Percentiles rank a stretch among this genome's conserved stretches.
Conservation (phyloP, 495 filamentous ascomycete genomes). For the Trichoderma virens region DNA sequence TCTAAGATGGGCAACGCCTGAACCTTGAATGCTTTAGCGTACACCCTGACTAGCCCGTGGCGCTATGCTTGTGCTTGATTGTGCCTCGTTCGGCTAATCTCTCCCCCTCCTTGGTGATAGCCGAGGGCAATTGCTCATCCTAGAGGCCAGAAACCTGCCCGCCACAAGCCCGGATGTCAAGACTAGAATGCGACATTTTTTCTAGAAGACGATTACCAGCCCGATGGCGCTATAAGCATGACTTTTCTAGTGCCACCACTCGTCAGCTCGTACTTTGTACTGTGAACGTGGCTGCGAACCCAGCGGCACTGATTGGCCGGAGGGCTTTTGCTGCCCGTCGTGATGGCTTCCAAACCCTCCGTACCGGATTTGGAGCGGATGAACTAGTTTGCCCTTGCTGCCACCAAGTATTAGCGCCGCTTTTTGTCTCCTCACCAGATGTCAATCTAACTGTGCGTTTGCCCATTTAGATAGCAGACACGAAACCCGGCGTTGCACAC, state of each 20-base stretch:
- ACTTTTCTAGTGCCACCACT: background rate
- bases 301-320: background rate
- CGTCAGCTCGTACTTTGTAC: background rate
- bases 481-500: background rate
- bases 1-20: background rate
- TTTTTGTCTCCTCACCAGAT: background rate
- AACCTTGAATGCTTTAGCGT: background rate
- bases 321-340: background rate
- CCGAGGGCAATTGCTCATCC: background rate
- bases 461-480: background rate
- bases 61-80: background rate
- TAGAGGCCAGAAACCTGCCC: background rate
- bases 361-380: background rate
- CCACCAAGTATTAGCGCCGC: background rate
- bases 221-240: background rate
- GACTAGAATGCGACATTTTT: constrained; percentile 7
- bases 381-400: background rate
- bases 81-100: background rate
- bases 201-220: background rate
- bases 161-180: background rate
- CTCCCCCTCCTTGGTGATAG: background rate
- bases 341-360: background rate
- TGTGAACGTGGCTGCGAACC: background rate
- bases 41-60: background rate
- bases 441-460: background rate